Percentiles rank a stretch among this genome's conserved stretches.
Conservation (phyloP, 192 early-diverging fungal genomes). For the Chytriomyces hyalinus region DNA sequence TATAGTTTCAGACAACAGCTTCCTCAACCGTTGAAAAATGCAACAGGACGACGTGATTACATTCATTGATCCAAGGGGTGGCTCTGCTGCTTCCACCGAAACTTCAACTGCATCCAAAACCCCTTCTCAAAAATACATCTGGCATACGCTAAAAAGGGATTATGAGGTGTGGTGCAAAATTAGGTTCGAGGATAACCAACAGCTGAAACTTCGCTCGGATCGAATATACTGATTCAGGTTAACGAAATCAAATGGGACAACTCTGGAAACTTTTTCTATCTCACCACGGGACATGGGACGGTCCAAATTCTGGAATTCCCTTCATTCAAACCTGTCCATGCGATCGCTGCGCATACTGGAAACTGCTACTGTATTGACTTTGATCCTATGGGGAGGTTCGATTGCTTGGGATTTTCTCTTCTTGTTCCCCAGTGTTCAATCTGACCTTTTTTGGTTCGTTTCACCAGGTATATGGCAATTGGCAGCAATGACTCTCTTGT, state of each 20-base stretch:
- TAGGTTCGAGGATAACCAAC: background rate
- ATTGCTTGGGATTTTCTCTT: background rate
- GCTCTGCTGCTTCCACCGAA: slow-evolving; percentile 32
- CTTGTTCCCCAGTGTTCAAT: too few relatives aligned
- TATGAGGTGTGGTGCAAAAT: slow-evolving; percentile 49
- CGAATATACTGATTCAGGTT: slow-evolving; percentile 43
- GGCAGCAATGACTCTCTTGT: slow-evolving; percentile 79
- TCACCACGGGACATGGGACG: slow-evolving; percentile 79
- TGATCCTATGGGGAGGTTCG: slow-evolving; percentile 71
- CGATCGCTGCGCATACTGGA: slow-evolving; percentile 74
- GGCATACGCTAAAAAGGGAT: slow-evolving; percentile 56
- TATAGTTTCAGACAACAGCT: background rate
- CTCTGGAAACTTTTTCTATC: slow-evolving; percentile 71
- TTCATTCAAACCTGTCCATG: slow-evolving; percentile 58
- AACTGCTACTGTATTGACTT: slow-evolving; percentile 81
- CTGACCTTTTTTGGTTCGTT: too few relatives aligned
- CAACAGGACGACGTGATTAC: slow-evolving; percentile 71
- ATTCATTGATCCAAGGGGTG: slow-evolving; percentile 74
- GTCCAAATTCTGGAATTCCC: slow-evolving; percentile 74
- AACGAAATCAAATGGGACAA: slow-evolving; percentile 86
- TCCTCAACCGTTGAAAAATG: background rate
- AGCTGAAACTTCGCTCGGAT: background rate
- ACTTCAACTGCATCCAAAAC: background rate
- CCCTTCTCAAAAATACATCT: slow-evolving; percentile 38
- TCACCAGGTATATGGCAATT: slow-evolving; percentile 72